Base-by-base conservation (phyloP, 2,329 filamentous ascomycete genomes). In the Xylariaceae sp. region DNA sequence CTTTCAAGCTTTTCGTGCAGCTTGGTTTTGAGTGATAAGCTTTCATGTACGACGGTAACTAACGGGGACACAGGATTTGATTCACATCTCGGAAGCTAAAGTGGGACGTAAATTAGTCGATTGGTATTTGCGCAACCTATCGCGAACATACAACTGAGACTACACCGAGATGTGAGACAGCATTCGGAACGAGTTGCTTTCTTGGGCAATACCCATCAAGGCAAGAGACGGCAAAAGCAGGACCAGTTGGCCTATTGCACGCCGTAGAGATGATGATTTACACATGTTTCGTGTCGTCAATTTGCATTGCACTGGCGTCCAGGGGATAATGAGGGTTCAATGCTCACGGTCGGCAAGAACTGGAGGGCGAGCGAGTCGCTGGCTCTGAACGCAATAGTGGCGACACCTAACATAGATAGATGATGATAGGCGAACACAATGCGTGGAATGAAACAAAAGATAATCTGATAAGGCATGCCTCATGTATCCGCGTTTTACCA, bases 31-130 rank as follows among this genome's bases (percentile, higher is more conserved):
- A 51, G 41, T 29, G 43, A 52, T 49, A 53, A 59, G 49, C 49
- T 53, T 57, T 53, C 37, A 31, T 38, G 47, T 41, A 37, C 44
- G 36, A 43, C 43, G 33, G 34, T 17, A 53, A 40, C 57, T 64
- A 50, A 64, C 52, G 34, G 37, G 26, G 34, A 40, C 15, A 18
- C 56, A 89, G 85, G 91, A 98, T 64, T 73, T 98, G 59, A 98
- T 98, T 66, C 93, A 98, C 71, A 93, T 98, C 56, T 96, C 91
- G 44, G 93, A 98, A 72, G 91, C 91, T 55, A 98, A 98, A 83
- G 89, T 96, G 46, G 93, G 93, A 63, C 81, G 93, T 59, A 94
- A 93, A 73, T 75, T 98, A 61, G 91, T 98, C 52, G 93, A 98
- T 71, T 98, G 93, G 93, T 98, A 98, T 69, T 80, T 98, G 64